A percentile compares a stretch with the other conserved stretches of the same genome.
Evolutionary conservation across 2,329 filamentous ascomycete genomes (phyloP).

Genomic region (Ascochyta lentis): DNA sequence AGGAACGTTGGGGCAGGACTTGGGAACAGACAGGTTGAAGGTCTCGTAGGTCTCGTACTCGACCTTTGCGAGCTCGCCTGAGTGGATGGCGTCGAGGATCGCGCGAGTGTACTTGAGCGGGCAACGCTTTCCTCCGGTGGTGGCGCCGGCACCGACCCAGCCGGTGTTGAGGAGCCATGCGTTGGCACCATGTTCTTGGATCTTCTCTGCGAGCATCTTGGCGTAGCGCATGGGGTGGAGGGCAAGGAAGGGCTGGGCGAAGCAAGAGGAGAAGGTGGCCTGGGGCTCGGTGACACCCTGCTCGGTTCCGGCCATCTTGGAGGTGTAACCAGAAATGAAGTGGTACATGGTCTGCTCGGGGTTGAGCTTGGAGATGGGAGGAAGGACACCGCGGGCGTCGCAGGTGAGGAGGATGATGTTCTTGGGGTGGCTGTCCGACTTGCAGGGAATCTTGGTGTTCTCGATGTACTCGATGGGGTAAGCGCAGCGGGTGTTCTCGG

Average conservation of each 20-base stretch:
- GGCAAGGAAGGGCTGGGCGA: slow-evolving; percentile 98
- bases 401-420: slow-evolving; percentile 99
- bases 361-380: slow-evolving; percentile 96
- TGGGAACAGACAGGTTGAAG: slow-evolving; percentile 98
- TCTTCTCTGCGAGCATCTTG: slow-evolving; percentile 98
- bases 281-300: slow-evolving; percentile 96
- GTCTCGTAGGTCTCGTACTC: slow-evolving; percentile 95
- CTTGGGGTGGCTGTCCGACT: slow-evolving; percentile 83
- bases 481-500: slow-evolving; percentile 97
- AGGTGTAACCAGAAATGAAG: slow-evolving; percentile 99
- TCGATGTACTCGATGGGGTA: slow-evolving; percentile 99
- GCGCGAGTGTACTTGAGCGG: slow-evolving; percentile 98
- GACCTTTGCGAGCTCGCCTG: slow-evolving; percentile 87
- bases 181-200: slow-evolving; percentile 90
- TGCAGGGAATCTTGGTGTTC: slow-evolving; percentile 98
- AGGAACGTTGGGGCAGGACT: slow-evolving; percentile 85
- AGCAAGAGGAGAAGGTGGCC: slow-evolving; percentile 98
- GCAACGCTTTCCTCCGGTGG: slow-evolving; percentile 92
- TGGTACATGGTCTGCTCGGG: slow-evolving; percentile 99
- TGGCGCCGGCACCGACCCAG: slow-evolving; percentile 91
- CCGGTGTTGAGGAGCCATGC: slow-evolving; percentile 99
- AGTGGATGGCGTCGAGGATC: slow-evolving; percentile 98
- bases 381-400: slow-evolving; percentile 95
- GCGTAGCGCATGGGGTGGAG: slow-evolving; percentile 99
- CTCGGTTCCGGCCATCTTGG: slow-evolving; percentile 99